Evolutionary conservation across 163 green algal genomes (phyloP), one percentile per base, ranked within the genome.

Genomic region (Prototheca wickerhamii): DNA sequence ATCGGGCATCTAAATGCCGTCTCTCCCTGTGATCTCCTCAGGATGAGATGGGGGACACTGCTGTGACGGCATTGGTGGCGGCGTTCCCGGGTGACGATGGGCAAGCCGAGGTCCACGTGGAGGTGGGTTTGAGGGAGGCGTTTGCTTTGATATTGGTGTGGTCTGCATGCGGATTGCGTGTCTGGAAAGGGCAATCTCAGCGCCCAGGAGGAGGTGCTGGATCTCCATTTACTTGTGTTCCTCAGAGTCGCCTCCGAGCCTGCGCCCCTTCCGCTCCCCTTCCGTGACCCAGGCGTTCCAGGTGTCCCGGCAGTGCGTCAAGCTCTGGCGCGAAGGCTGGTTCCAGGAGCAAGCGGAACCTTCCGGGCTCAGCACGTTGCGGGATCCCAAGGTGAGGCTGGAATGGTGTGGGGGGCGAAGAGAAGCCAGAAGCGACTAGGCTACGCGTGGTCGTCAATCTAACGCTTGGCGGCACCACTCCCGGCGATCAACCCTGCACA

Each of bases 101-200:
- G 5, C 43, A 51, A 49, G 51, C 43, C 37, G 79, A 96, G 52
- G 88, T 96, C 35, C 89, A 97, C 64, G 97, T 97, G 77, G 92
- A 98, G 77, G 76, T 80, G 43, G 32, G 71, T 18, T 29, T 53
- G 33, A 44, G 37, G 37, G n/a, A n/a, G n/a, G n/a, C n/a, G n/a
- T n/a, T n/a, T n/a, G n/a, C n/a, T n/a, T n/a, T n/a, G n/a, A n/a
- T n/a, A n/a, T n/a, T n/a, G n/a, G n/a, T n/a, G n/a, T n/a, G n/a
- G n/a, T n/a, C n/a, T n/a, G n/a, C n/a, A n/a, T n/a, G n/a, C n/a
- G n/a, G n/a, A n/a, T n/a, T n/a, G n/a, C n/a, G n/a, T n/a, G n/a
- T n/a, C n/a, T n/a, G n/a, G n/a, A n/a, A n/a, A n/a, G n/a, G n/a
- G n/a, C n/a, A n/a, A n/a, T n/a, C n/a, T n/a, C n/a, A n/a, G n/a